Evolutionary conservation across 176 grass and related monocot species (phyloP).

Genomic region (Saccharum officinarum): DNA sequence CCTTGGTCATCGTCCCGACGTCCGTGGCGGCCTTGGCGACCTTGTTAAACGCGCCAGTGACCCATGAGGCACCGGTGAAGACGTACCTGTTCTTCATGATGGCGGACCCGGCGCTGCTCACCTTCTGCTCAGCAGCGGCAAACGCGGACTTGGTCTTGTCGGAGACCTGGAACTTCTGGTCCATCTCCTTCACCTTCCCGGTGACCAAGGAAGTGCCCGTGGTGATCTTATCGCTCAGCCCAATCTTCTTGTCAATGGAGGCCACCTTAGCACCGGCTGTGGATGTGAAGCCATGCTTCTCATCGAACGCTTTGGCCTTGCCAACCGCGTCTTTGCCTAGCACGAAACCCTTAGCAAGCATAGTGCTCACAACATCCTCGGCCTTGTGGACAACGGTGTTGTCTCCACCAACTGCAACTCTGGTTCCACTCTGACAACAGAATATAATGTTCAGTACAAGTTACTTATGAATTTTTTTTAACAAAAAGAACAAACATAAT

Average conservation of each 20-base stretch:
- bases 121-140: slow-evolving; percentile 68
- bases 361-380: slow-evolving; percentile 81
- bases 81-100: slow-evolving; percentile 94
- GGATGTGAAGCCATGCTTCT: slow-evolving; percentile 79
- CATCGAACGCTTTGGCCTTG: slow-evolving; percentile 75
- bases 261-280: slow-evolving; percentile 70
- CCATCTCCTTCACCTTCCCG: slow-evolving; percentile 82
- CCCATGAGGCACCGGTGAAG: slow-evolving; percentile 72
- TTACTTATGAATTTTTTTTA: not conserved
- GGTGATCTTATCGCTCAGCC: slow-evolving; percentile 77
- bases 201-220: slow-evolving; percentile 62
- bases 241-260: slow-evolving; percentile 83
- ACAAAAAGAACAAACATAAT: not conserved
- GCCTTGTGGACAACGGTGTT: slow-evolving; percentile 70
- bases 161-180: slow-evolving; percentile 81
- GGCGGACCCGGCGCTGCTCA: slow-evolving; percentile 69
- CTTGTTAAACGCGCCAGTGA: slow-evolving; percentile 61
- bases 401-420: slow-evolving; percentile 42
- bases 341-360: slow-evolving; percentile 89
- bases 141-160: slow-evolving; percentile 76
- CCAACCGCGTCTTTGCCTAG: slow-evolving; percentile 73
- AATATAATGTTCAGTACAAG: not conserved
- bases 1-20: slow-evolving; percentile 81
- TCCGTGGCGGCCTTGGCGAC: slow-evolving; percentile 66
- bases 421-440: slow-evolving; percentile 36